phyloP scores from a whole-genome alignment of 345 rosid species.

The Noccaea caerulescens region DNA sequence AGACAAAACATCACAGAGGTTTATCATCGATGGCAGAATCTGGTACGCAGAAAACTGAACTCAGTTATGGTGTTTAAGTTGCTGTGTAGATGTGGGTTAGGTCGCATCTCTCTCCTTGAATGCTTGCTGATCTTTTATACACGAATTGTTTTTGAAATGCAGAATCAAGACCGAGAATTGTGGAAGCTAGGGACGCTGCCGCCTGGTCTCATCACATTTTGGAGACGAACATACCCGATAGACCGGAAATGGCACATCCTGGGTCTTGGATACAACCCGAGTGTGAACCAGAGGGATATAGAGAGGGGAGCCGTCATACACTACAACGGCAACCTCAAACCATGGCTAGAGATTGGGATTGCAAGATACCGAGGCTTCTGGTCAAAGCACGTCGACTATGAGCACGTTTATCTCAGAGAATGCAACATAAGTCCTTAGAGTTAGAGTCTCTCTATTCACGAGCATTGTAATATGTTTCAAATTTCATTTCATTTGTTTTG shows the following conservation, averaged over 20 bases:
- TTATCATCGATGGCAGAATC: constrained; percentile 92
- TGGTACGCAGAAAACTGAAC: constrained; percentile 56
- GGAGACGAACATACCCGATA: constrained; percentile 64
- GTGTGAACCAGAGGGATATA: constrained; percentile 67
- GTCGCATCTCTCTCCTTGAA: constrained; percentile 22
- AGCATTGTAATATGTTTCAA: constrained; percentile 24
- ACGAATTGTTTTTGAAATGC: constrained; percentile 27
- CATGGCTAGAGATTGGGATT: constrained; percentile 85
- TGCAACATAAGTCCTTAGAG: constrained; percentile 76
- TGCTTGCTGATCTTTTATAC: constrained; percentile 20
- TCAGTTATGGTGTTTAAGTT: constrained; percentile 5
- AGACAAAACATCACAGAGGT: constrained; percentile 84
- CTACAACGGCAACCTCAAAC: constrained; percentile 84
- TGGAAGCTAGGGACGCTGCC: constrained; percentile 91
- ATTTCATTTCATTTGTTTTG: constrained; percentile 14
- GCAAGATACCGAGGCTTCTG: constrained; percentile 61
- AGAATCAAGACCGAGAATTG: constrained; percentile 72
- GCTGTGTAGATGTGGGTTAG: constrained; percentile 23
- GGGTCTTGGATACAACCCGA: constrained; percentile 88
- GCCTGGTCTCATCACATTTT: constrained; percentile 86
- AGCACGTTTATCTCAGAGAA: constrained; percentile 58
- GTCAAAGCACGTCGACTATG: constrained; percentile 67
- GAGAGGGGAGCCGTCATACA: constrained; percentile 78
- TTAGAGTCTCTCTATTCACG: constrained; percentile 31
- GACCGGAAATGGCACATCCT: constrained; percentile 74